phyloP scores from a whole-genome alignment of 441 rosid species.

The Eruca vesicaria region DNA sequence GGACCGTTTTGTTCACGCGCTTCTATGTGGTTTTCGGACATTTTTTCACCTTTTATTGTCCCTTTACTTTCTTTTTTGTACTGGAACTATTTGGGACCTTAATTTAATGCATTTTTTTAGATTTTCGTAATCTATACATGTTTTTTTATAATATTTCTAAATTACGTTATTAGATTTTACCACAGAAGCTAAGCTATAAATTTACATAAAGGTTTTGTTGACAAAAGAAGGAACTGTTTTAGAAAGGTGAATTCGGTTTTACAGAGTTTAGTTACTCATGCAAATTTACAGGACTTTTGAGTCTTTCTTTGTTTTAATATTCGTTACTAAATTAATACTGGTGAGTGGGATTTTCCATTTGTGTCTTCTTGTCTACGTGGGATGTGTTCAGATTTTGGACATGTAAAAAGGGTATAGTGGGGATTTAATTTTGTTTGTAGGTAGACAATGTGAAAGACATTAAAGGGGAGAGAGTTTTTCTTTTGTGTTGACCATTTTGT shows the following conservation, averaged over 20 bases:
- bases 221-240: not conserved
- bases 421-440: constrained; percentile 41
- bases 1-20: constrained; percentile 49
- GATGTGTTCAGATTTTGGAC: constrained; percentile 41
- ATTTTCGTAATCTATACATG: constrained; percentile 7
- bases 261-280: not conserved
- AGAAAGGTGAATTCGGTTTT: not conserved
- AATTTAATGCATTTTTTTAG: constrained; percentile 25
- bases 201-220: not conserved
- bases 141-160: not conserved
- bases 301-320: not conserved
- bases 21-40: constrained; percentile 20
- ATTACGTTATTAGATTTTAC: not conserved
- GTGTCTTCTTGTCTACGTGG: constrained; percentile 45
- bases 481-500: constrained; percentile 42
- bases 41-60: constrained; percentile 38
- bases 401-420: constrained; percentile 45
- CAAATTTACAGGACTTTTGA: not conserved
- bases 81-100: constrained; percentile 25
- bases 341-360: constrained; percentile 42
- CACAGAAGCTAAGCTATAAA: not conserved
- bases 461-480: constrained; percentile 2
- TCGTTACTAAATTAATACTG: not conserved
- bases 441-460: constrained; percentile 27
- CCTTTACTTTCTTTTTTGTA: constrained; percentile 23